Conservation (phyloP, 768 basidiomycete species). For the Pholiota microspora region DNA sequence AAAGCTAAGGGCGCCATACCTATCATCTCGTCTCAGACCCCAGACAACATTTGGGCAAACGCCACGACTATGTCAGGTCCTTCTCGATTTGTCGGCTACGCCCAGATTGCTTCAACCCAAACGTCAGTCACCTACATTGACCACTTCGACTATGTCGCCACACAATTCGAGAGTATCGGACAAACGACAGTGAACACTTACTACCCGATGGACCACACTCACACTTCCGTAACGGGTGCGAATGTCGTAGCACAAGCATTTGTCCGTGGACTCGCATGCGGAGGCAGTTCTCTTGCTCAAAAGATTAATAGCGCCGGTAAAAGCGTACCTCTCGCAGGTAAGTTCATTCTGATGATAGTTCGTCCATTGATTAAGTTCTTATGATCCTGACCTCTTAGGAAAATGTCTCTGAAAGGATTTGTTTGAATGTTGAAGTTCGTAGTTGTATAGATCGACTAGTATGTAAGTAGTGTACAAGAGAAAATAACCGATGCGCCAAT, state of each 20-base stretch:
- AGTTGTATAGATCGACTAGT: neutral
- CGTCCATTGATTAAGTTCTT: too few species aligned
- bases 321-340: conserved; percentile 33
- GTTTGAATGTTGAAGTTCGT: too few species aligned
- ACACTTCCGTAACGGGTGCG: conserved; percentile 43
- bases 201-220: conserved; percentile 47
- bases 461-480: too few species aligned
- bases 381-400: too few species aligned
- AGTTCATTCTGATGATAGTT: neutral
- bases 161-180: conserved; percentile 39
- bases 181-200: conserved; percentile 34
- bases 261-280: conserved; percentile 42
- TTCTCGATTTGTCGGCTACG: conserved; percentile 45
- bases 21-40: conserved; percentile 48
- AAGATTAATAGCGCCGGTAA: conserved; percentile 35
- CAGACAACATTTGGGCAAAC: conserved; percentile 40
- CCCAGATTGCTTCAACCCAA: conserved; percentile 33
- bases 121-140: conserved; percentile 41
- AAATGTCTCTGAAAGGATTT: neutral
- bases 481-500: too few species aligned
- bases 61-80: conserved; percentile 31
- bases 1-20: conserved; percentile 45
- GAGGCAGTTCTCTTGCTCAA: conserved; percentile 29
- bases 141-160: conserved; percentile 44
- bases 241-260: conserved; percentile 47